Base-by-base conservation (phyloP, 345 rosid genomes). In the Aethionema arabicum region DNA sequence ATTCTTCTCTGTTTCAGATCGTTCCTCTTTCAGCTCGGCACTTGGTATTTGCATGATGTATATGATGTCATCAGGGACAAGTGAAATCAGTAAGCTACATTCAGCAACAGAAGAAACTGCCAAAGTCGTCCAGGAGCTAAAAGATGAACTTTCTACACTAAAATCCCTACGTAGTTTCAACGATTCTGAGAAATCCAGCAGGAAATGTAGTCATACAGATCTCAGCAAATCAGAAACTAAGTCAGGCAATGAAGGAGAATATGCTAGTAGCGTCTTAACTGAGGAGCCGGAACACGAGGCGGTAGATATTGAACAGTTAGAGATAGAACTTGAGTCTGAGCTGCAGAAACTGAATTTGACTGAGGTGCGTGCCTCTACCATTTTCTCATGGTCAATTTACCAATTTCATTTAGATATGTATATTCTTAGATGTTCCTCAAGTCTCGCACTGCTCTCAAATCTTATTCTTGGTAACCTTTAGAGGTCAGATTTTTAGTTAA, bases 251-350 rank as follows among this genome's bases (percentile, higher is more conserved):
- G 88, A 83, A 67, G 82, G 75, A 63, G 92, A 80, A 60, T 80
- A 76, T 70, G 78, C 82, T 3, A 86, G 95, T 63, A 91, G 96
- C 29, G 85, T 88, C 72, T 81, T 91, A 47, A 91, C 96, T 0
- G 95, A 85, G 56, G 98, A 88, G 77, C 82, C 73, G 48, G 87
- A 79, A 58, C 76, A 77, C 21, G 87, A 78, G 76, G 52, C 58
- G 10, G 54, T 65, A 27, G 92, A 86, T 74, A 85, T 86, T 83
- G 83, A 79, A 69, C 82, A 73, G 52, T 75, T 88, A 73, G 96
- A 80, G 79, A 84, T 88, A 65, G 98, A 88, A 69, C 82, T 91
- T 11, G 86, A 81, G 59, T 79, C 83, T 65, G 92, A 91, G 81
- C 81, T 91, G 42, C 88, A 74, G 76, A 91, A 86, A 72, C 83